phyloP scores from a whole-genome alignment of 352 stramenopile species.

The Globisporangium splendens region DNA sequence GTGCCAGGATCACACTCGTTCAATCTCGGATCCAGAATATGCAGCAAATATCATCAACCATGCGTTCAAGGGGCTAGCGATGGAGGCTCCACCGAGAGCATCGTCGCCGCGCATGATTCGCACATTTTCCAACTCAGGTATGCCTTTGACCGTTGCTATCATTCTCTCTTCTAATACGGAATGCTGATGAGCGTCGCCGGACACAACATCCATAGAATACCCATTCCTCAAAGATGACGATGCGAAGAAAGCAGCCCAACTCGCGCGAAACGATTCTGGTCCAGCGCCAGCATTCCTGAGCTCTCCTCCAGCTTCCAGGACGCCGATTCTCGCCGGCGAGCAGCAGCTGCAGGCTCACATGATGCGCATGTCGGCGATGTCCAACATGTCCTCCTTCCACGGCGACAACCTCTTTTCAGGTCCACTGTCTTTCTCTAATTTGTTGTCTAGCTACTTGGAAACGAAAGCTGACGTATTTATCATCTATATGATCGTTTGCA shows the following conservation, averaged over 20 bases:
- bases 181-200: neutral
- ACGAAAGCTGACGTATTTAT: neutral
- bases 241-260: constrained; percentile 10
- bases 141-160: neutral
- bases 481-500: neutral
- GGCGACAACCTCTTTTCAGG: constrained; percentile 53
- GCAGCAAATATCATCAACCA: constrained; percentile 57
- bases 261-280: neutral
- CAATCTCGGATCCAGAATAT: constrained; percentile 36
- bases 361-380: constrained; percentile 51
- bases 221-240: constrained; percentile 70
- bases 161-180: neutral
- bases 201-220: constrained; percentile 31
- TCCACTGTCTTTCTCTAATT: neutral
- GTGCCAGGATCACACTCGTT: constrained; percentile 15
- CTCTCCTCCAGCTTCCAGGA: constrained; percentile 5
- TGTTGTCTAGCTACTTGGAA: neutral
- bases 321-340: constrained; percentile 12
- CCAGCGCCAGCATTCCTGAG: constrained; percentile 15
- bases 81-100: constrained; percentile 33
- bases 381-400: constrained; percentile 53
- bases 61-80: constrained; percentile 57
- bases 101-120: constrained; percentile 56
- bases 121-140: constrained; percentile 65
- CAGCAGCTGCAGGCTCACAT: constrained; percentile 37